Conservation (phyloP, 1,284 basidiomycete species). For the Vanrija pseudolonga region DNA sequence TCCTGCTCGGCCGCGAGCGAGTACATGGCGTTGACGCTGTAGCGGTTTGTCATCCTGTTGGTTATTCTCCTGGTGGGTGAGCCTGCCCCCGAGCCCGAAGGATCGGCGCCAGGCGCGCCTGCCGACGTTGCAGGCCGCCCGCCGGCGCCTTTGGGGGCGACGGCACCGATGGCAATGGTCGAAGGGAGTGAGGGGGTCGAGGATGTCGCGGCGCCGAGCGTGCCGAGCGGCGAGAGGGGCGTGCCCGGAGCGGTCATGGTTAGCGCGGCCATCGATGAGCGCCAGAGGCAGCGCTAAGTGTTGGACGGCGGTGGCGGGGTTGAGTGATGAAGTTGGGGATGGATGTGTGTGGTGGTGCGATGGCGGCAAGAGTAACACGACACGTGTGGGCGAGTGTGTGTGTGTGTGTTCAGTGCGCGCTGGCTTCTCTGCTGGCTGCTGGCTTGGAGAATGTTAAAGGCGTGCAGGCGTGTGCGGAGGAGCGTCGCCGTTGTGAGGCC, state of each 20-base stretch:
- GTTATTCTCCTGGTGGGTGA: constrained; percentile 31
- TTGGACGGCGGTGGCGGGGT: too few relatives aligned
- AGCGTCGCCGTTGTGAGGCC: too few relatives aligned
- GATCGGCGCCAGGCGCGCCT: background rate
- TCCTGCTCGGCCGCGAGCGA: constrained; percentile 98
- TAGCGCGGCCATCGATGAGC: constrained; percentile 10
- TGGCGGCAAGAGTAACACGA: background rate
- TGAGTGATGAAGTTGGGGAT: background rate
- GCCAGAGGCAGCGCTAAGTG: too few relatives aligned
- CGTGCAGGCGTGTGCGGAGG: too few relatives aligned
- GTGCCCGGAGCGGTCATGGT: constrained; percentile 16
- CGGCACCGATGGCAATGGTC: too few relatives aligned
- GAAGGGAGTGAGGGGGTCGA: background rate
- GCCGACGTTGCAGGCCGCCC: background rate
- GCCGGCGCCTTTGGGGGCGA: too few relatives aligned
- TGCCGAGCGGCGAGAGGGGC: background rate
- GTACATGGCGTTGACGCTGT: constrained; percentile 92
- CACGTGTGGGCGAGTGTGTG: background rate
- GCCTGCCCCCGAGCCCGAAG: background rate
- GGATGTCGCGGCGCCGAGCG: background rate
- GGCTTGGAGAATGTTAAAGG: too few relatives aligned
- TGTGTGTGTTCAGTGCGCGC: too few relatives aligned
- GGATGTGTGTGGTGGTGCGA: background rate
- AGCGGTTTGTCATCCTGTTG: constrained; percentile 94
- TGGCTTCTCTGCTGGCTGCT: too few relatives aligned